Percentiles rank a stretch among this genome's conserved stretches.
Conservation (phyloP, 306 rosid genomes). For the Acacia acuminata region DNA sequence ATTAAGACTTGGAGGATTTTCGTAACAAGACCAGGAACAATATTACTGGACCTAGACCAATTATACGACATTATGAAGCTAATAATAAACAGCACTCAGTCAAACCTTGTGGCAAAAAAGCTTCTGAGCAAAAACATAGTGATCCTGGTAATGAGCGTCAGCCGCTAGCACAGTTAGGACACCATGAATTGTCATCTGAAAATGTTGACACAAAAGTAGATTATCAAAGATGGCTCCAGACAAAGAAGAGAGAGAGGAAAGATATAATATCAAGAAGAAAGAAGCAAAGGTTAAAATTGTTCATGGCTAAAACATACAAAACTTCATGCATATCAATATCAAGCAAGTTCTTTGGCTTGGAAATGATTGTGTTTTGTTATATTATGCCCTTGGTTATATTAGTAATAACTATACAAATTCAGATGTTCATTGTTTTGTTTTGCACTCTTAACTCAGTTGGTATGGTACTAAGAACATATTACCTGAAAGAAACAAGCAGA, state of each 20-base stretch:
- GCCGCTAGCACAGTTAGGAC: conserved; percentile 34
- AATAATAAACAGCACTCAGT: conserved; percentile 40
- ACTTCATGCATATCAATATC: conserved; percentile 19
- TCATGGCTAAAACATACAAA: conserved; percentile 26
- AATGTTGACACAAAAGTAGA: conserved; percentile 67
- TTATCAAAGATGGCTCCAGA: conserved; percentile 94
- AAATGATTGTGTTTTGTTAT: conserved; percentile 13
- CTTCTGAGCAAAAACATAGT: conserved; percentile 36
- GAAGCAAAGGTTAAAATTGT: conserved; percentile 68
- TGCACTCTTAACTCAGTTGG: conserved; percentile 3
- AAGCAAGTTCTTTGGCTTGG: conserved; percentile 15
- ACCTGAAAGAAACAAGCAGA: conserved; percentile 53
- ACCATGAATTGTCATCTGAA: conserved; percentile 41
- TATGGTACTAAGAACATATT: conserved; percentile 42
- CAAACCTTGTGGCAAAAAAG: conserved; percentile 34
- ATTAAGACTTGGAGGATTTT: conserved; percentile 87
- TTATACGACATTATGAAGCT: conserved; percentile 67
- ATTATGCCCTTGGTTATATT: conserved; percentile 7
- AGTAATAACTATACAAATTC: neutral
- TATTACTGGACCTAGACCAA: conserved; percentile 67
- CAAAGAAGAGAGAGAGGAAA: conserved; percentile 87
- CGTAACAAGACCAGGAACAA: conserved; percentile 52
- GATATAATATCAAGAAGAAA: conserved; percentile 66
- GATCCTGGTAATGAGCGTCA: conserved; percentile 37
- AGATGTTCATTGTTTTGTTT: conserved; percentile 26